Percentiles rank a stretch among this genome's conserved stretches.
phyloP scores from a whole-genome alignment of 164 flowering plant species.

The Magnolia changhungtana region DNA sequence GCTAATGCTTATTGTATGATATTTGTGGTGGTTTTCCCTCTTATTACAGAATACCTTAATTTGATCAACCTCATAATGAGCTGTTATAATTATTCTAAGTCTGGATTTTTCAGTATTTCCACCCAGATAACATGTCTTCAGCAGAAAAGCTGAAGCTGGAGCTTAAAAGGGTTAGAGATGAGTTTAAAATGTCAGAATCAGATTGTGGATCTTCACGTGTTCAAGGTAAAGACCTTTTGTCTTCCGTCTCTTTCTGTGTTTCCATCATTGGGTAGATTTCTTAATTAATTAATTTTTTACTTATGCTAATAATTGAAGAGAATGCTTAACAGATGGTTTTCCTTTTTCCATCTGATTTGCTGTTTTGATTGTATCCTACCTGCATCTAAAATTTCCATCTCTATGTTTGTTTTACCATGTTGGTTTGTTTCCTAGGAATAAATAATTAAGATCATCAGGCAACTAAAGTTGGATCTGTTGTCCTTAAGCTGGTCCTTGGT shows the following conservation, averaged over 20 bases:
- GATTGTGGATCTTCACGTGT: slow-evolving; percentile 97
- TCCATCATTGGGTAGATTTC: background rate
- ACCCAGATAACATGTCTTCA: slow-evolving; percentile 92
- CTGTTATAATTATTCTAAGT: background rate
- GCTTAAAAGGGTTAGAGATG: slow-evolving; percentile 74
- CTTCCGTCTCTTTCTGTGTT: background rate
- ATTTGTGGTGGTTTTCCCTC: background rate
- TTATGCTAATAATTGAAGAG: background rate
- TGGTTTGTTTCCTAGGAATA: too few relatives aligned
- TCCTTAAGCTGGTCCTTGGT: too few relatives aligned
- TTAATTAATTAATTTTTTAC: background rate
- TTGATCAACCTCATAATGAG: background rate
- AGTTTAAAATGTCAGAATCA: slow-evolving; percentile 91
- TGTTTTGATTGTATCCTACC: background rate
- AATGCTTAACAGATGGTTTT: background rate
- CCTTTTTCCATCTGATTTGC: background rate
- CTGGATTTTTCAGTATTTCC: slow-evolving; percentile 67
- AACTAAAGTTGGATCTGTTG: too few relatives aligned
- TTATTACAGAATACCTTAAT: background rate
- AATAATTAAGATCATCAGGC: too few relatives aligned
- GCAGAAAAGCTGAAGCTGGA: slow-evolving; percentile 80
- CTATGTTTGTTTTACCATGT: background rate
- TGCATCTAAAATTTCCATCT: background rate
- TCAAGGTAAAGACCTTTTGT: slow-evolving; percentile 52
- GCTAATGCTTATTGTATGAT: background rate